Evolutionary conservation across 179 eudicot genomes (phyloP).

Genomic region (Camellia oleifera): DNA sequence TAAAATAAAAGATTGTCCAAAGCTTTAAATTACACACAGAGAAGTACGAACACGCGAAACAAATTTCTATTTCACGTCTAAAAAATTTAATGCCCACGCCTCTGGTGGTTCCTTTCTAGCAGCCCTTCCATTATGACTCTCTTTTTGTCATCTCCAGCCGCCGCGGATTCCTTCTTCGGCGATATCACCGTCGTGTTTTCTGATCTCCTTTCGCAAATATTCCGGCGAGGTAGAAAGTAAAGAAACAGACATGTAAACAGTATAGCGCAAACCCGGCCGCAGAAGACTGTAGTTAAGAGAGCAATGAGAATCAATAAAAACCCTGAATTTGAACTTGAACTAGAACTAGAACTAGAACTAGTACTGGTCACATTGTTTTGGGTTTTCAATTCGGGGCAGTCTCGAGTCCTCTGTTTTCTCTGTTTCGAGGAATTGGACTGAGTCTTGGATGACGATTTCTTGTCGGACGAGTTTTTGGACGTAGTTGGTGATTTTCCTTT

Average conservation of each 20-base stretch:
- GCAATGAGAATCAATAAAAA: conserved; percentile 13
- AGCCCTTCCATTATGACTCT: conserved; percentile 26
- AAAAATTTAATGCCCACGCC: conserved; percentile 4
- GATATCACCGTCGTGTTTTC: background rate
- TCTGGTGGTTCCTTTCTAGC: conserved; percentile 20
- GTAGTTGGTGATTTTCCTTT: background rate
- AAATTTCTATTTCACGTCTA: background rate
- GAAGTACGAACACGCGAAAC: background rate
- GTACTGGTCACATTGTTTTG: background rate
- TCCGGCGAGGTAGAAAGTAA: background rate
- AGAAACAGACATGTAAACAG: conserved; percentile 10
- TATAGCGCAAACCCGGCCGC: conserved; percentile 19
- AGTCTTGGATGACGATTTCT: background rate
- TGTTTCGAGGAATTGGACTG: background rate
- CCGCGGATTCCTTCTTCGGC: conserved; percentile 12
- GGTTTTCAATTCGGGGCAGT: background rate
- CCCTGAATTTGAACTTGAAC: conserved; percentile 7
- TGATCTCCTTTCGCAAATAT: background rate
- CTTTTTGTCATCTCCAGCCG: conserved; percentile 17
- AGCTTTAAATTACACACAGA: too few species aligned
- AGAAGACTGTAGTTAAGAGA: conserved; percentile 18
- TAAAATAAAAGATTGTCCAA: background rate
- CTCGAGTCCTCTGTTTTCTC: background rate
- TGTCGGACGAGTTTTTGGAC: background rate
- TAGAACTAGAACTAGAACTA: background rate